A percentile compares a stretch with the other conserved stretches of the same genome.
Conservation (phyloP, 768 basidiomycete species). For the Hericium coralloides region DNA sequence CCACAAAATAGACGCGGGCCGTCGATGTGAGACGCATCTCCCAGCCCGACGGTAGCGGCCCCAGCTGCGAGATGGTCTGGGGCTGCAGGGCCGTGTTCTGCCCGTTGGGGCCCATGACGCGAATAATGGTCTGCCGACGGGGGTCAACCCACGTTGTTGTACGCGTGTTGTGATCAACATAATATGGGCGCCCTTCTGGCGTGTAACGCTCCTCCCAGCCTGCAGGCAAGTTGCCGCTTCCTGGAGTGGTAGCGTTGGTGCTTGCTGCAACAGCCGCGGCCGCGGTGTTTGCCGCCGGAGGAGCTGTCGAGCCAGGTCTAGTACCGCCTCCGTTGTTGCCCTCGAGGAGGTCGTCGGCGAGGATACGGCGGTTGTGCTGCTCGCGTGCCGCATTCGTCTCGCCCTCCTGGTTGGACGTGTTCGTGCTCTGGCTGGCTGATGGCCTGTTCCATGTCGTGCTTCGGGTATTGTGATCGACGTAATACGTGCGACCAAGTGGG, state of each 20-base stretch:
- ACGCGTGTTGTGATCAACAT: slow-evolving; percentile 98
- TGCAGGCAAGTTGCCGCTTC: slow-evolving; percentile 82
- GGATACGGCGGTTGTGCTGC: slow-evolving; percentile 75
- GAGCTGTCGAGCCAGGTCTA: slow-evolving; percentile 19
- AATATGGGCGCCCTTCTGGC: slow-evolving; percentile 96
- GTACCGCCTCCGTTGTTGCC: slow-evolving; percentile 34
- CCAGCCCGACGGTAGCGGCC: slow-evolving; percentile 96
- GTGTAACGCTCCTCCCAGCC: slow-evolving; percentile 99
- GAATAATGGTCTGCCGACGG: slow-evolving; percentile 90
- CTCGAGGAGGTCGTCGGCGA: slow-evolving; percentile 83
- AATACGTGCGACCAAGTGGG: slow-evolving; percentile 92
- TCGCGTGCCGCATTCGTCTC: slow-evolving; percentile 83
- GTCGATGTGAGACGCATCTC: slow-evolving; percentile 99
- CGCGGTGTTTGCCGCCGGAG: slow-evolving; percentile 25
- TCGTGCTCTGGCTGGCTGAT: slow-evolving; percentile 64
- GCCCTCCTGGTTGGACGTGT: slow-evolving; percentile 58
- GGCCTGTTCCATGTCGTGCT: slow-evolving; percentile 98
- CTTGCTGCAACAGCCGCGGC: slow-evolving; percentile 42
- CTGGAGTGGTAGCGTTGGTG: slow-evolving; percentile 52
- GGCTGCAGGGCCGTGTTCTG: slow-evolving; percentile 84
- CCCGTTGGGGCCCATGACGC: slow-evolving; percentile 92
- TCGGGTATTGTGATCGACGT: slow-evolving; percentile 97
- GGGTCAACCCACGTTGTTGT: slow-evolving; percentile 99
- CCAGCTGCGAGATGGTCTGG: slow-evolving; percentile 93
- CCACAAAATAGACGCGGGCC: slow-evolving; percentile 98